Evolutionary conservation across 805 yeast genomes (phyloP).

Genomic region (Candida berthetii): DNA sequence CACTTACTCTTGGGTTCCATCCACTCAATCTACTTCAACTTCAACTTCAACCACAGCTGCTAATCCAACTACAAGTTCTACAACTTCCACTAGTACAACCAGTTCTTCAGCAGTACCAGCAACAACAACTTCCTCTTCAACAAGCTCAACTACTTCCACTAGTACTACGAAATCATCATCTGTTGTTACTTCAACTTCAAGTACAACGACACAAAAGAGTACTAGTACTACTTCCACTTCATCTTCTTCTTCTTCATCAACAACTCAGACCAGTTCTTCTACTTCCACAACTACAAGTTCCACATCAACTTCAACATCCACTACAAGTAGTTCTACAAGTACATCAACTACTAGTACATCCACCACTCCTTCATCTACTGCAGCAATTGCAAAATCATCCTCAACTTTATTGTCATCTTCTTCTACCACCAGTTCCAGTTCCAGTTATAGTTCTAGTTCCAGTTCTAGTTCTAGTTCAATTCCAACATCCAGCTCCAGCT

Average conservation of each 20-base stretch:
- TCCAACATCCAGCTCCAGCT: conserved; percentile 4
- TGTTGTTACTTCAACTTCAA: conserved; percentile 11
- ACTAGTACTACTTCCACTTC: too few species aligned
- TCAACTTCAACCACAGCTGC: conserved; percentile 11
- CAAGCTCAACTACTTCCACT: conserved; percentile 11
- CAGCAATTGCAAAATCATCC: conserved; percentile 3
- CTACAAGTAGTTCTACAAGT: conserved; percentile 7
- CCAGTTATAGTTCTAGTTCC: background rate
- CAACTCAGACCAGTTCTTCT: conserved; percentile 4
- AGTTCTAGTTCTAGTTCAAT: conserved; percentile 3
- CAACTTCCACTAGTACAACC: conserved; percentile 3
- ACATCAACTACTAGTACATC: conserved; percentile 4
- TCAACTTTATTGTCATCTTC: conserved; percentile 10
- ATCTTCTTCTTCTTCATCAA: conserved; percentile 19
- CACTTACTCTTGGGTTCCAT: conserved; percentile 3
- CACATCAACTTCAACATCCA: conserved; percentile 2
- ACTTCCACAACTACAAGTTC: conserved; percentile 1
- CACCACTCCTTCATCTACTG: conserved; percentile 5
- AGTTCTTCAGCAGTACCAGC: conserved; percentile 7
- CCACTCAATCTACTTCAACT: conserved; percentile 6
- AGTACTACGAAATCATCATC: conserved; percentile 8
- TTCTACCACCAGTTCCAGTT: conserved; percentile 4
- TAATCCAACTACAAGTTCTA: conserved; percentile 2
- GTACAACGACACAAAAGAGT: conserved; percentile 19
- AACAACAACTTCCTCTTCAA: conserved; percentile 11